A percentile compares a stretch with the other conserved stretches of the same genome.
Conservation (phyloP, 2,329 filamentous ascomycete species). For the Colletotrichum sp. region DNA sequence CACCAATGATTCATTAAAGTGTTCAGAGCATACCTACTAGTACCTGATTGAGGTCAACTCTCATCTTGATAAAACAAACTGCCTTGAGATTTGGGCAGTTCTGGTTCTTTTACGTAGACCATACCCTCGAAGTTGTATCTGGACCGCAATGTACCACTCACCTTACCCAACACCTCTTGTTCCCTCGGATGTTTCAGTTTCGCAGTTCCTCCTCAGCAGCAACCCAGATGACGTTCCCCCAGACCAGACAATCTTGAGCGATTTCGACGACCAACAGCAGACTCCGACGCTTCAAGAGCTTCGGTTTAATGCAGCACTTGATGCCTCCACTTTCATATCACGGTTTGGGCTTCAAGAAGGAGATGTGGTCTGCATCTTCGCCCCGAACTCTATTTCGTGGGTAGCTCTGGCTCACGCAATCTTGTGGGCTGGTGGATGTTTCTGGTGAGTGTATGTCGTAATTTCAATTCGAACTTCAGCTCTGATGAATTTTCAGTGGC, state of each 20-base stretch:
- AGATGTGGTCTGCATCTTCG: conserved; percentile 27
- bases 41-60: not conserved
- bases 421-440: conserved; percentile 27
- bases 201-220: not conserved
- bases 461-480: not conserved
- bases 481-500: conserved; percentile 18
- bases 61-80: not conserved
- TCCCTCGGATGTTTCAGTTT: not conserved
- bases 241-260: not conserved
- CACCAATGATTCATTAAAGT: not conserved
- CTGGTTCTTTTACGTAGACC: not conserved
- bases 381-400: conserved; percentile 26
- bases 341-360: conserved; percentile 1
- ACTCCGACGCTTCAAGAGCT: not conserved
- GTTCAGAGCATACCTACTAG: not conserved
- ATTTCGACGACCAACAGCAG: not conserved
- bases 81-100: not conserved
- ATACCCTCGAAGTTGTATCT: not conserved
- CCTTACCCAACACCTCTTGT: not conserved
- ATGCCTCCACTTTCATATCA: not conserved
- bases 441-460: not conserved
- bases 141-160: not conserved
- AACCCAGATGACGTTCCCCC: not conserved
- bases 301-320: not conserved
- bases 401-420: conserved; percentile 23